Base-by-base conservation (phyloP, 768 basidiomycete genomes). In the Lactarius sanguifluus region DNA sequence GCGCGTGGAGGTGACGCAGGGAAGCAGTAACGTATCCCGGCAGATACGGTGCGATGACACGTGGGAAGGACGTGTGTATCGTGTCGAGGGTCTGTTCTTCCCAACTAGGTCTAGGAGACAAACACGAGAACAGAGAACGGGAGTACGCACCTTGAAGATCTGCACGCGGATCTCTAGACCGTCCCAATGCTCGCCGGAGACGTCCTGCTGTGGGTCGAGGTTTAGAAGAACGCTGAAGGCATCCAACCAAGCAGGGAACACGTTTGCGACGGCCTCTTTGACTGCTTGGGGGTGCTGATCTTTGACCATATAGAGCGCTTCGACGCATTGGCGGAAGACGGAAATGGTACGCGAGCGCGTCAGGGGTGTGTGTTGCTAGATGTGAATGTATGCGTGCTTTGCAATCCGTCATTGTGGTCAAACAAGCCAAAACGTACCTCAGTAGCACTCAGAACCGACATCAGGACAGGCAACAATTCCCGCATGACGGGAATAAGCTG, bases 281-380 rank as follows among this genome's bases (percentile, higher is more conserved):
- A 92, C 92, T 0, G 91, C 85, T 64, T 90, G 86, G 0, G 95
- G 93, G 71, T 95, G 90, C 70, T 94, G 90, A 41, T 94, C 94
- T 75, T 95, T 94, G 64, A 98, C 94, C 88, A 96, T 98, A 76
- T 91, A 95, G 20, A 98, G 81, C 6, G 94, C 89, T 60, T 86
- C 85, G 4, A 97, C 81, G 72, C 94, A 95, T 79, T 98, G 93
- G 36, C 90, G 82, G 79, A 98, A 98, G 38, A 97, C 94, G 5
- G 88, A 83, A 18, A 99, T 82, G 4, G 93, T 88, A 34, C 93
- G 85, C 0, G 95, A 86, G 36, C 96, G 87, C 8, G 96, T 97
- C 7, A 89, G 79, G 0, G 92, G 82, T 1, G 89, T 85, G 74
- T 97, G 89, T 57, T 83, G 80, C 85, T 89, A 52, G 52, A 50